Evolutionary conservation across 139 green algal genomes (phyloP), one percentile per base, ranked within the genome.

Genomic region (Diplosphaera chodatii): DNA sequence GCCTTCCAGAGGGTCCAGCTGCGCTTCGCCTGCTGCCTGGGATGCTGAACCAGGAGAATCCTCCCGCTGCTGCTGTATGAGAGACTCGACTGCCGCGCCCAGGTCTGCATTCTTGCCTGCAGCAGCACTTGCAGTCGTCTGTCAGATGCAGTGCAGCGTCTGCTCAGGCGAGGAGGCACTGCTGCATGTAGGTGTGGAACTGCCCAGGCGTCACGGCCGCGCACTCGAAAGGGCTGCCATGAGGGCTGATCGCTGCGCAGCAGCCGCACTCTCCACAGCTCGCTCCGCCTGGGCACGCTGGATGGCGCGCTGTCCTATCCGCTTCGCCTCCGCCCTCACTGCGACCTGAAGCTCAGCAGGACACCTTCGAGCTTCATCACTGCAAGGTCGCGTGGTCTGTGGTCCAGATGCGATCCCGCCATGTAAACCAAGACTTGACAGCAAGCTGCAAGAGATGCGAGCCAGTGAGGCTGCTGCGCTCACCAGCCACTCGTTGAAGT

Each of bases 401-500:
- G n/a, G n/a, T n/a, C n/a, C n/a, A n/a, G n/a, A n/a, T n/a, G n/a
- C n/a, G n/a, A n/a, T n/a, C n/a, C n/a, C n/a, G n/a, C n/a, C n/a
- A n/a, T n/a, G n/a, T n/a, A n/a, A n/a, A n/a, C n/a, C n/a, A n/a
- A n/a, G n/a, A n/a, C n/a, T n/a, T n/a, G 37, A 48, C 37, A 48
- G 37, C 37, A 48, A 20, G 37, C 37, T 48, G 37, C 37, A 20
- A 8, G 30, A 21, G 16, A 18, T 59, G 48, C 37, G 10, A 8
- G 37, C 10, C 37, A 48, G 37, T 13, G 37, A 13, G 48, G 37
- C 16, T 18, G 23, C 74, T 20, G 37, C 37, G 10, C 37, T 13
- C 66, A 91, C 85, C 80, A 94, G 79, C 89, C 89, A 94, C n/a
- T 86, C 67, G 67, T 94, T 89, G 74, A 93, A 89, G 59, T 90